phyloP scores from a whole-genome alignment of 129 eudicot genomes.

The Arctium minus region DNA sequence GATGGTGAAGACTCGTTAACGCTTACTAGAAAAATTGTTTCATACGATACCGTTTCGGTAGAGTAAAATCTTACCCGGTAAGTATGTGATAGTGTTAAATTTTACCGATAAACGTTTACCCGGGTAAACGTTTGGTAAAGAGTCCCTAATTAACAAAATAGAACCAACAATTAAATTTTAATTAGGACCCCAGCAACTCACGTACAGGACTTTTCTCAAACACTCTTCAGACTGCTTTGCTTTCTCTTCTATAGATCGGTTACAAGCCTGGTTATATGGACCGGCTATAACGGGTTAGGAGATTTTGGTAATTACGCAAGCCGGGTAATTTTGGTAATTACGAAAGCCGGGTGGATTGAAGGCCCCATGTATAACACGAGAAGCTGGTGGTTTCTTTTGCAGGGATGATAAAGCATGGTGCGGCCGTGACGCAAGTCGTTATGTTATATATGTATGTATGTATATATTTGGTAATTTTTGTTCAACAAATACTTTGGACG shows the following conservation, averaged over 20 bases:
- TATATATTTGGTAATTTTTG: background rate
- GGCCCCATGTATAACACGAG: background rate
- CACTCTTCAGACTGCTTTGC: constrained; percentile 6
- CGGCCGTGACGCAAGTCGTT: background rate
- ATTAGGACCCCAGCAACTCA: constrained; percentile 24
- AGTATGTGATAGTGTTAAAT: too few species aligned
- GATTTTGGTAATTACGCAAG: background rate
- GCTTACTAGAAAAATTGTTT: too few species aligned
- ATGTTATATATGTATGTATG: background rate
- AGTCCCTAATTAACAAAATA: too few species aligned
- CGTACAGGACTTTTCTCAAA: constrained; percentile 18
- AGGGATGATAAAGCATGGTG: background rate
- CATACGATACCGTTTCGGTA: too few species aligned
- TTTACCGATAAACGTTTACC: too few species aligned
- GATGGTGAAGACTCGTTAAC: too few species aligned
- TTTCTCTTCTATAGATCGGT: background rate
- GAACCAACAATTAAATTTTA: background rate
- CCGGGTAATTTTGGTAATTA: background rate
- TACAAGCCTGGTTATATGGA: background rate
- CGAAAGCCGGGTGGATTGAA: background rate
- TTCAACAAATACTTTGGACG: too few species aligned
- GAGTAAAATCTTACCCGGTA: too few species aligned
- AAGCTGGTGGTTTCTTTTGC: background rate
- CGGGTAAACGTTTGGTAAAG: too few species aligned
- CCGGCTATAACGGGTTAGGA: too few species aligned